Conservation (phyloP, 2,329 filamentous ascomycete genomes). For the Talaromyces piceae region DNA sequence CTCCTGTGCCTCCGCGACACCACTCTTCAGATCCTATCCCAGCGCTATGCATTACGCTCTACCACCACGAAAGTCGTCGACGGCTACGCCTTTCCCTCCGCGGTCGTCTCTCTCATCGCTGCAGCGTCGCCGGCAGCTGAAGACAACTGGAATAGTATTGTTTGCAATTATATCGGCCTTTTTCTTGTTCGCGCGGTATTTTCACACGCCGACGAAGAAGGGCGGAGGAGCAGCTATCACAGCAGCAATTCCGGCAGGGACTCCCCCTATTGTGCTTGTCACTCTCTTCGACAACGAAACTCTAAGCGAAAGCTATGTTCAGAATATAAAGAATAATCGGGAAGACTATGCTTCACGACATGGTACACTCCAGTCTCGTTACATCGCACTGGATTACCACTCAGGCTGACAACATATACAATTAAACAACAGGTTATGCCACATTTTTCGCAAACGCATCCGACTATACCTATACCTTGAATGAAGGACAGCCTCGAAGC, state of each 20-base stretch:
- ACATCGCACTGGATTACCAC: background rate
- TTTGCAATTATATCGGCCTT: conserved; percentile 22
- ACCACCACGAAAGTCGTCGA: conserved; percentile 75
- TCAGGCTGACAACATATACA: conserved; percentile 3
- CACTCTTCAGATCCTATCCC: background rate
- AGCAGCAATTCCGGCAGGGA: conserved; percentile 19
- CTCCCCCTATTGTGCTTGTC: conserved; percentile 63
- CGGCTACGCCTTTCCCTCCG: conserved; percentile 59
- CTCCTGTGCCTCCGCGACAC: too few species aligned
- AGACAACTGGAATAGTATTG: conserved; percentile 49
- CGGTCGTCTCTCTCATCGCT: conserved; percentile 35
- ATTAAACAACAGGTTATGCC: conserved; percentile 73
- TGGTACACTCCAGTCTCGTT: conserved; percentile 49
- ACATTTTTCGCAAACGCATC: conserved; percentile 72
- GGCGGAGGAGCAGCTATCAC: conserved; percentile 17
- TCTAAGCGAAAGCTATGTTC: conserved; percentile 60
- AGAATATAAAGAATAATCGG: conserved; percentile 73
- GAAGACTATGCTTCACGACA: conserved; percentile 77
- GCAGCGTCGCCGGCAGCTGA: conserved; percentile 55
- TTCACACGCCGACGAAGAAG: conserved; percentile 22
- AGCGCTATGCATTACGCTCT: conserved; percentile 83
- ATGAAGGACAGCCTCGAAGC: conserved; percentile 33
- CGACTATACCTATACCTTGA: conserved; percentile 54
- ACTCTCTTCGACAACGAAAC: conserved; percentile 68
- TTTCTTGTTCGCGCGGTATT: conserved; percentile 31